Conservation (phyloP, 2,329 filamentous ascomycete species). For the Curvularia eragrostidis region DNA sequence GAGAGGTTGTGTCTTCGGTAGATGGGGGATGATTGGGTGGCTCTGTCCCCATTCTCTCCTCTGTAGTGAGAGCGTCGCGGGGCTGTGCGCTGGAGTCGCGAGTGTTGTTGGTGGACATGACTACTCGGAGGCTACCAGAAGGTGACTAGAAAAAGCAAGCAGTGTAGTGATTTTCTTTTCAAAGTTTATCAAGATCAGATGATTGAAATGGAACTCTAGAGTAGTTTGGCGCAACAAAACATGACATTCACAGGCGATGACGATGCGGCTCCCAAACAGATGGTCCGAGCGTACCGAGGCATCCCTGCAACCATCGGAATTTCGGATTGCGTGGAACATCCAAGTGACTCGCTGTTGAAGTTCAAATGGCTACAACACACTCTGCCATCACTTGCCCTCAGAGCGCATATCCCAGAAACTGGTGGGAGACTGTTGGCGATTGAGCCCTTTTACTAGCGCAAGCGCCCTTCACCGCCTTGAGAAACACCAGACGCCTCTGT, state of each 20-base stretch:
- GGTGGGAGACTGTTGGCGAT: slow-evolving; percentile 12
- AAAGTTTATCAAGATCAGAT: too few relatives aligned
- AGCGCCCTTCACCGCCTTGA: slow-evolving; percentile 24
- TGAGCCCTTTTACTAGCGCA: slow-evolving; percentile 28
- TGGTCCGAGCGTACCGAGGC: slow-evolving; percentile 24
- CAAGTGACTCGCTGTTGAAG: slow-evolving; percentile 1
- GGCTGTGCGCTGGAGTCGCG: background rate
- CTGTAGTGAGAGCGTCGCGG: slow-evolving; percentile 31
- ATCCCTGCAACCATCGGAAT: slow-evolving; percentile 24
- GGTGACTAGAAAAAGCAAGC: background rate
- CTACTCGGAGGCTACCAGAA: background rate
- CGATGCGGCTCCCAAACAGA: slow-evolving; percentile 7
- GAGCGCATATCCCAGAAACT: too few relatives aligned
- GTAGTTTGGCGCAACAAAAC: background rate
- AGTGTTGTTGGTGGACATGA: slow-evolving; percentile 7
- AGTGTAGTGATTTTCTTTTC: background rate
- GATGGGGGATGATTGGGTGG: slow-evolving; percentile 12
- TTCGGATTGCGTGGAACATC: slow-evolving; percentile 16
- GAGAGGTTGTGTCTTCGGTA: slow-evolving; percentile 5
- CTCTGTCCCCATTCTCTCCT: slow-evolving; percentile 29
- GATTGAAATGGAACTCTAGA: background rate
- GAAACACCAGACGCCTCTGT: slow-evolving; percentile 4
- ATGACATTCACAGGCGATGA: slow-evolving; percentile 2
- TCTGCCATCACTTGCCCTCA: background rate
- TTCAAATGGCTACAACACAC: slow-evolving; percentile 12